These are phyloP conservation scores for Centella asiatica DNA, from an alignment of 129 eudicot species.

Conservation along the genomic window DNA sequence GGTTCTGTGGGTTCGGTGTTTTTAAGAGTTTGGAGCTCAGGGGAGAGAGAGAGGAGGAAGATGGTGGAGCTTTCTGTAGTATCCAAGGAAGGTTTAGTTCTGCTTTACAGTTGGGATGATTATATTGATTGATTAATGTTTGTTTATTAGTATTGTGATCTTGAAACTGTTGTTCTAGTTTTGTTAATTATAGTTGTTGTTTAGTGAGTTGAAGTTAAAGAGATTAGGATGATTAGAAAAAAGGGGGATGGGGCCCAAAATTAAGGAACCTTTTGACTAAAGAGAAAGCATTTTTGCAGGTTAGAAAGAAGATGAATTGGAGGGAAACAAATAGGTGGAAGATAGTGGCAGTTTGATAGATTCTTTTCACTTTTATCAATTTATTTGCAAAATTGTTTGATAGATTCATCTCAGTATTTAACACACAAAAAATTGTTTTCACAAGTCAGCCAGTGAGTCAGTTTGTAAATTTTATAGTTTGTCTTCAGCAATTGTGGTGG, in stretches of 20 bases:
- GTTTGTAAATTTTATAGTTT: too few species aligned
- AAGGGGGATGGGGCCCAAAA: conserved; percentile 31
- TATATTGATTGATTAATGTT: conserved; percentile 14
- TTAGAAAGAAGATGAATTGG: conserved; percentile 36
- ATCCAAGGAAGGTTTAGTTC: conserved; percentile 18
- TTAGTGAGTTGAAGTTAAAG: conserved; percentile 21
- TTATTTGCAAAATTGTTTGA: too few species aligned
- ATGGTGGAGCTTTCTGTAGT: conserved; percentile 18
- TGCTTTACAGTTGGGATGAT: conserved; percentile 47
- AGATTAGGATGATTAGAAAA: conserved; percentile 23
- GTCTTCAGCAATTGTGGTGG: too few species aligned
- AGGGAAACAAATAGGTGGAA: conserved; percentile 29
- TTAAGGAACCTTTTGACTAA: conserved; percentile 60
- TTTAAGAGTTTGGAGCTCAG: not conserved
- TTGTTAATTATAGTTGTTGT: not conserved
- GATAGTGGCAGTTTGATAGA: conserved; percentile 9
- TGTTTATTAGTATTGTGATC: conserved; percentile 4
- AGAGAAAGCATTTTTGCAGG: conserved; percentile 52
- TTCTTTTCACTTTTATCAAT: too few species aligned
- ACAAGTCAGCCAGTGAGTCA: conserved; percentile 1
- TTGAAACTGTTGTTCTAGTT: conserved; percentile 11
- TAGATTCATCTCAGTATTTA: too few species aligned
- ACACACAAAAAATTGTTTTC: not conserved
- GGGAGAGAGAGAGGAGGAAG: not conserved
- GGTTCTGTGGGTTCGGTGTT: conserved; percentile 12